These are phyloP conservation scores for Lathyrus oleraceus DNA, from an alignment of 306 rosid species.

Conservation along the genomic window DNA sequence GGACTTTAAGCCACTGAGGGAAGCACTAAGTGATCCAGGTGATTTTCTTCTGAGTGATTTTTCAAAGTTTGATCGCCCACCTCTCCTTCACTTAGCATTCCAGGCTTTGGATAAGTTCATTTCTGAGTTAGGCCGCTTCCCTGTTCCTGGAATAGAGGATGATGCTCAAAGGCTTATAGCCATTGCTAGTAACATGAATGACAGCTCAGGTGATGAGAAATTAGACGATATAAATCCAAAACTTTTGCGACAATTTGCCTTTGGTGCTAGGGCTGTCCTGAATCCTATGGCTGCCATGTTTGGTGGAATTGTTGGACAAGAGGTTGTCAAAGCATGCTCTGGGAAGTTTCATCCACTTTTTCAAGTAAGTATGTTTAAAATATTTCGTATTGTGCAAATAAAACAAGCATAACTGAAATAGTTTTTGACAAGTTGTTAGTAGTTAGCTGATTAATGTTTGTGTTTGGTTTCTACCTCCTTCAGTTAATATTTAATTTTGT, in stretches of 20 bases:
- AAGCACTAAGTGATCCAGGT: constrained; percentile 77
- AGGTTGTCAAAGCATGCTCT: constrained; percentile 95
- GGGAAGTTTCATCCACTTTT: constrained; percentile 96
- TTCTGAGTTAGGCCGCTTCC: constrained; percentile 69
- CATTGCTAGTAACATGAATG: constrained; percentile 58
- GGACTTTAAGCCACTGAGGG: constrained; percentile 76
- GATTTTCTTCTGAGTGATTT: constrained; percentile 91
- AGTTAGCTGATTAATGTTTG: not conserved
- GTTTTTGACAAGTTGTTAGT: not conserved
- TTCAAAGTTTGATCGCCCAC: constrained; percentile 85
- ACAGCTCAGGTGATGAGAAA: constrained; percentile 58
- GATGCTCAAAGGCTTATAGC: constrained; percentile 74
- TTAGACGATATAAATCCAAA: constrained; percentile 75
- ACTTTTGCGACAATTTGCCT: constrained; percentile 74
- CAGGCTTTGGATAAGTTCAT: constrained; percentile 75
- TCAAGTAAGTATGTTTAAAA: constrained; percentile 42
- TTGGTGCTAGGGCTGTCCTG: constrained; percentile 89
- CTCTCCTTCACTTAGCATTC: constrained; percentile 80
- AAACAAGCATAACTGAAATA: not conserved
- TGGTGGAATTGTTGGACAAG: constrained; percentile 98
- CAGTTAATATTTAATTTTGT: not conserved
- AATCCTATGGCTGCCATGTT: constrained; percentile 99
- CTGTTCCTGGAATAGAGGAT: constrained; percentile 79
- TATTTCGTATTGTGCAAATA: not conserved
- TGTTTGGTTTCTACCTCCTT: constrained; percentile 1